Evolutionary conservation across 345 rosid genomes (phyloP).

Genomic region (Gossypium ekmanianum): DNA sequence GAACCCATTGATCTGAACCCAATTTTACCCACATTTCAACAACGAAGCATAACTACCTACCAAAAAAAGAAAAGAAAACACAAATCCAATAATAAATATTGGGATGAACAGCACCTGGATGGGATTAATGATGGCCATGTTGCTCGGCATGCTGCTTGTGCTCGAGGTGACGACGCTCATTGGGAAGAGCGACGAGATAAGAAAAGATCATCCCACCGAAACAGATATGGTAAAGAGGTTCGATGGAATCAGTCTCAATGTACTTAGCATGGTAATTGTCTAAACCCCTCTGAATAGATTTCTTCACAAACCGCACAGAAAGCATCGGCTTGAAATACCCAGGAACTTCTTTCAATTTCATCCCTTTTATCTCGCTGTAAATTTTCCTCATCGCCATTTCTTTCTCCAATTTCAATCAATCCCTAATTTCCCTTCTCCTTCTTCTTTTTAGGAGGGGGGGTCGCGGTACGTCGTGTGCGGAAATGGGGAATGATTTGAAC

Average conservation of each 20-base stretch:
- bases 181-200: conserved; percentile 69
- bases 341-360: conserved; percentile 64
- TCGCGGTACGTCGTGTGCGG: neutral
- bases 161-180: conserved; percentile 79
- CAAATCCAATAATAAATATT: neutral
- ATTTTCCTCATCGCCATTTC: conserved; percentile 50
- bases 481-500: no score
- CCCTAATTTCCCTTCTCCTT: neutral
- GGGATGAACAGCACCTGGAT: neutral
- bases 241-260: conserved; percentile 61
- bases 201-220: conserved; percentile 68
- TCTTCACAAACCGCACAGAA: conserved; percentile 38
- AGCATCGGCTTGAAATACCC: conserved; percentile 53
- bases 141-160: conserved; percentile 64
- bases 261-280: conserved; percentile 64
- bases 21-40: neutral
- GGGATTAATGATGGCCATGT: conserved; percentile 28
- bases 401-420: neutral
- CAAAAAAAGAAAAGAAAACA: no score
- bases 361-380: conserved; percentile 55
- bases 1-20: neutral
- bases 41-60: neutral
- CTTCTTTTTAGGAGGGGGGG: neutral
- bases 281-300: conserved; percentile 39
- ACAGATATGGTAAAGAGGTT: conserved; percentile 60